Conservation (phyloP, 495 filamentous ascomycete species). For the Penicillium mononematosum region DNA sequence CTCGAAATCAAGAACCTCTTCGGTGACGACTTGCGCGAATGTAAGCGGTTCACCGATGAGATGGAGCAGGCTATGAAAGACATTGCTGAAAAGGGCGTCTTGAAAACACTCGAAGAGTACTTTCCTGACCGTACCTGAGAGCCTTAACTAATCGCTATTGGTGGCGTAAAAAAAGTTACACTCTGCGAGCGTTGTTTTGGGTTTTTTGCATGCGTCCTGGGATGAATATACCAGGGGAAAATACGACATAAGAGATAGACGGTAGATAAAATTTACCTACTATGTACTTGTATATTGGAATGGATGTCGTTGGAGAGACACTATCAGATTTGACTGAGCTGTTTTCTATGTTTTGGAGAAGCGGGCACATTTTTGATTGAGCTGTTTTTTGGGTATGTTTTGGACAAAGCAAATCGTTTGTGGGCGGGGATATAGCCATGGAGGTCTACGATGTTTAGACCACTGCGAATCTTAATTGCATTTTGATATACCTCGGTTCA, state of each 20-base stretch:
- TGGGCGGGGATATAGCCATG: not conserved
- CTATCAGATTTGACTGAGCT: not conserved
- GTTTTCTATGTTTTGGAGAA: not conserved
- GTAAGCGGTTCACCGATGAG: conserved; percentile 41
- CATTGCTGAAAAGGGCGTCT: conserved; percentile 41
- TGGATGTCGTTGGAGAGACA: not conserved
- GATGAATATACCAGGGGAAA: conserved; percentile 15
- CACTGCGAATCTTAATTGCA: not conserved
- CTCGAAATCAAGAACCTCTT: conserved; percentile 46
- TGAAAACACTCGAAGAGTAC: conserved; percentile 48
- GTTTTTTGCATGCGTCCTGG: conserved; percentile 20
- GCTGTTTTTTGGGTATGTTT: not conserved
- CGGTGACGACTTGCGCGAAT: conserved; percentile 45
- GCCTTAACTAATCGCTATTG: conserved; percentile 25
- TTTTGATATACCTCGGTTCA: not conserved
- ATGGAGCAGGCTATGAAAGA: conserved; percentile 42
- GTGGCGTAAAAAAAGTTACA: conserved; percentile 13
- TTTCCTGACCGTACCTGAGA: conserved; percentile 10
- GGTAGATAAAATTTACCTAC: conserved; percentile 21
- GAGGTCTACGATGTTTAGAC: not conserved
- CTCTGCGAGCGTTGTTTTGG: conserved; percentile 22
- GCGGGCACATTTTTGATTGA: not conserved
- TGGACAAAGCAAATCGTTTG: not conserved
- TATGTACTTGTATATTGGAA: conserved; percentile 2
- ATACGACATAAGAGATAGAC: conserved; percentile 28